These are phyloP conservation scores for Colletotrichum spinosum DNA, from an alignment of 2,329 filamentous ascomycete species.

Conservation along the genomic window DNA sequence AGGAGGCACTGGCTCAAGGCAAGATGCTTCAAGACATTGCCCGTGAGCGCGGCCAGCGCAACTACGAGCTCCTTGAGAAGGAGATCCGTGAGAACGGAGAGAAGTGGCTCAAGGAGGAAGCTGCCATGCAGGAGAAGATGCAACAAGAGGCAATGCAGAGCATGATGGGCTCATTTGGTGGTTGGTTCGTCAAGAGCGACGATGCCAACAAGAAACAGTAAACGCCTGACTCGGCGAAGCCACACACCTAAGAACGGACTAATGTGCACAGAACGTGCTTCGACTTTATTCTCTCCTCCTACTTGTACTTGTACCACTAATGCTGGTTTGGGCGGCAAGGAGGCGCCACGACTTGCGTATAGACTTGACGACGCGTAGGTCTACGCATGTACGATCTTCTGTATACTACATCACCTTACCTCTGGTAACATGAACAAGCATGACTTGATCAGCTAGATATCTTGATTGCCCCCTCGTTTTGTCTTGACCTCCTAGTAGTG, in stretches of 20 bases:
- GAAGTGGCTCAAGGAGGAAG: conserved; percentile 96
- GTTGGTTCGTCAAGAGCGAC: conserved; percentile 58
- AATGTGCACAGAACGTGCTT: conserved; percentile 28
- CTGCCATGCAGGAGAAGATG: conserved; percentile 85
- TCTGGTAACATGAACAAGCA: conserved; percentile 12
- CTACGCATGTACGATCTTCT: conserved; percentile 37
- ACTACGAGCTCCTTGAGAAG: conserved; percentile 89
- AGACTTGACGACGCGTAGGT: conserved; percentile 36
- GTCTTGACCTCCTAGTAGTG: conserved; percentile 10
- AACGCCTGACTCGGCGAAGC: conserved; percentile 7
- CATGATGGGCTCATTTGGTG: conserved; percentile 84
- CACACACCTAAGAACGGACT: conserved; percentile 1
- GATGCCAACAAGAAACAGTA: conserved; percentile 37
- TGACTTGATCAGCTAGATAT: conserved; percentile 12
- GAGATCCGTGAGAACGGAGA: conserved; percentile 94
- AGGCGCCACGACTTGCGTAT: conserved; percentile 36
- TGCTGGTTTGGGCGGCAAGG: conserved; percentile 27
- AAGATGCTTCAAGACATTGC: conserved; percentile 98
- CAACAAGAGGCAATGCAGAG: conserved; percentile 92
- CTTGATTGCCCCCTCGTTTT: neutral
- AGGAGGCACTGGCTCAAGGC: conserved; percentile 86
- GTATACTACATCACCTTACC: conserved; percentile 38
- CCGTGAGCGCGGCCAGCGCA: conserved; percentile 88
- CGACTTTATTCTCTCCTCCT: conserved; percentile 29
- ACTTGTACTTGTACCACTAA: conserved; percentile 37